Evolutionary conservation across 805 yeast genomes (phyloP).

Genomic region (Scheffersomyces amazonensis): DNA sequence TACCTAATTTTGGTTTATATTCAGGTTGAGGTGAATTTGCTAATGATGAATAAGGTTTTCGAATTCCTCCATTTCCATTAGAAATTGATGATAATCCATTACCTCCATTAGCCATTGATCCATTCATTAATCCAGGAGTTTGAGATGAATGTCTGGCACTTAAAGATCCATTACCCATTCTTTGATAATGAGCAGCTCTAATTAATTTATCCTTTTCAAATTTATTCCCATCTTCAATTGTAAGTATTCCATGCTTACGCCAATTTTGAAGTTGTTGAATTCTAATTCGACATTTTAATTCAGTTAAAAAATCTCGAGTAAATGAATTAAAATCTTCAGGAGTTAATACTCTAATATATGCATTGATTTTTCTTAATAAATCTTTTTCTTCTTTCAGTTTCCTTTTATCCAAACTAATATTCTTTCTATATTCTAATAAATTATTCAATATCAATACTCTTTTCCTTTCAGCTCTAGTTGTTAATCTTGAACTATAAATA

Average conservation of each 20-base stretch:
- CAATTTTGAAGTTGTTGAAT: slow-evolving; percentile 91
- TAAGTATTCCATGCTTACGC: slow-evolving; percentile 85
- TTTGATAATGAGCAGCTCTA: slow-evolving; percentile 59
- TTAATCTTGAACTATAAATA: slow-evolving; percentile 84
- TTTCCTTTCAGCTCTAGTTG: slow-evolving; percentile 91
- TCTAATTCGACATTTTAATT: slow-evolving; percentile 72
- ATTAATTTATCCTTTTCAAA: slow-evolving; percentile 85
- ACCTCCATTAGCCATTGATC: slow-evolving; percentile 8
- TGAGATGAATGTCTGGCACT: slow-evolving; percentile 18
- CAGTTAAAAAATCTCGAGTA: slow-evolving; percentile 69
- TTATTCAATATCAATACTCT: slow-evolving; percentile 73
- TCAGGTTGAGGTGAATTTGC: slow-evolving; percentile 39
- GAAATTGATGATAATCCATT: slow-evolving; percentile 6
- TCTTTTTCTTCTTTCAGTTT: slow-evolving; percentile 90
- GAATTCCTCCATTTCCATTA: slow-evolving; percentile 14
- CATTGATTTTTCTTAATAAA: slow-evolving; percentile 67
- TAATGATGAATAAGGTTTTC: slow-evolving; percentile 16
- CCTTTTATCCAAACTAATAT: slow-evolving; percentile 78
- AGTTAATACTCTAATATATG: slow-evolving; percentile 77
- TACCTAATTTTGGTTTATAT: slow-evolving; percentile 40
- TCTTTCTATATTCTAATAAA: slow-evolving; percentile 79
- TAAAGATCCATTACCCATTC: slow-evolving; percentile 43
- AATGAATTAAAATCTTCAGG: slow-evolving; percentile 78
- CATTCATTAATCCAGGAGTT: slow-evolving; percentile 7
- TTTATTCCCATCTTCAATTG: slow-evolving; percentile 75